These are phyloP conservation scores for Ramularia collo-cygni DNA, from an alignment of 2,329 filamentous ascomycete genomes.

Conservation along the genomic window DNA sequence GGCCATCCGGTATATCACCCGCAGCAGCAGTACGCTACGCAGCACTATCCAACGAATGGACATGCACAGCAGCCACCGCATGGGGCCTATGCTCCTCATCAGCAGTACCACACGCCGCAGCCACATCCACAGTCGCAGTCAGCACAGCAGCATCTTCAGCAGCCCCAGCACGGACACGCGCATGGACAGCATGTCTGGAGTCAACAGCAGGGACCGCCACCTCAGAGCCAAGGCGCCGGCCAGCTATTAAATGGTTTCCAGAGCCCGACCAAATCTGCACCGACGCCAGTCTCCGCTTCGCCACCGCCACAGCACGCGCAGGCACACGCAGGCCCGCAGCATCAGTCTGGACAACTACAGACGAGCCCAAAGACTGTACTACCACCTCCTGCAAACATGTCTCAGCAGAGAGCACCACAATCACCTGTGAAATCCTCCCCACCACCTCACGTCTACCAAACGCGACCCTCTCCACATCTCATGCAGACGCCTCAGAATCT, in stretches of 20 bases:
- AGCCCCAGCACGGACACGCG: slow-evolving; percentile 9
- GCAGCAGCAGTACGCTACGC: slow-evolving; percentile 8
- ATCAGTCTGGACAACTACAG: slow-evolving; percentile 17
- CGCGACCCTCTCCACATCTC: slow-evolving; percentile 5
- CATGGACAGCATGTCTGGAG: slow-evolving; percentile 6
- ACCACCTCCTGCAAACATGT: slow-evolving; percentile 21
- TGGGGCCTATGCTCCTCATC: slow-evolving; percentile 9
- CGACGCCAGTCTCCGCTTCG: slow-evolving; percentile 14
- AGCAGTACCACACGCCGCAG: slow-evolving; percentile 11
- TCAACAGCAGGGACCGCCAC: slow-evolving; percentile 5
- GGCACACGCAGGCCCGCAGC: slow-evolving; percentile 6
- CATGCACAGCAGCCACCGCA: slow-evolving; percentile 5
- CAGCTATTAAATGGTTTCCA: slow-evolving; percentile 28
- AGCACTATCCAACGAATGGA: no score
- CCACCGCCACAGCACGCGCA: slow-evolving; percentile 11
- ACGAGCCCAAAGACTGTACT: slow-evolving; percentile 25
- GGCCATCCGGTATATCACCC: slow-evolving; percentile 19
- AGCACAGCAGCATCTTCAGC: slow-evolving; percentile 10
- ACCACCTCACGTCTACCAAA: slow-evolving; percentile 4
- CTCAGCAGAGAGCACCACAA: slow-evolving; percentile 13
- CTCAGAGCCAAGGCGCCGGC: slow-evolving; percentile 16
- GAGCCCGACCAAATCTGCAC: slow-evolving; percentile 21
- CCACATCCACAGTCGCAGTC: slow-evolving; percentile 13
- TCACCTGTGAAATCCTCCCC: slow-evolving; percentile 30
- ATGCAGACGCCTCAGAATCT: slow-evolving; percentile 11